Evolutionary conservation across 208 protist genomes (phyloP), one percentile per base, ranked within the genome.

Genomic region (Wallacemonas sp.): DNA sequence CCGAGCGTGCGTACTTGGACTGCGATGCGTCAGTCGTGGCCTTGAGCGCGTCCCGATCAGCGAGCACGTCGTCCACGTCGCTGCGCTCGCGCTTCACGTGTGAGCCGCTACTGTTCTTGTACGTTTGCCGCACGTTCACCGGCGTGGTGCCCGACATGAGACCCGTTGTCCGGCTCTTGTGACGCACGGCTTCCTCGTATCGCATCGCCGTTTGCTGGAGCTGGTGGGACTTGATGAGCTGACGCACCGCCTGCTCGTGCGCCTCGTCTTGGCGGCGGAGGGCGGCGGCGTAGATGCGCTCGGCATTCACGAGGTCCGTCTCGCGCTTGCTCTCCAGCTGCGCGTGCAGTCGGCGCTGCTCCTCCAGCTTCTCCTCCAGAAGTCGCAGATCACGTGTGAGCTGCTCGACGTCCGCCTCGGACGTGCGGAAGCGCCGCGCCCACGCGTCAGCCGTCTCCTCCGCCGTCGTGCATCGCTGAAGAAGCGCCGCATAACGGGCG

Each of bases 181-280:
- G 29, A 14, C 19, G 66, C 19, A 90, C 70, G 2, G 36, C 54
- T 5, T 68, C 65, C 55, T 87, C 78, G 48, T 74, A 90, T 29
- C 67, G 70, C 32, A 36, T 48, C 12, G 83, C 83, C 1, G 72
- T 70, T 41, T 55, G n/a, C 34, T 76, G 58, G 55, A 90, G 55
- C 38, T 86, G 74, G 19, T 76, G 76, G 2, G 80, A 73, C 43
- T 73, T 74, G 52, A 86, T 33, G 12, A 92, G 39, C 55, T 87
- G 70, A 24, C 67, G 63, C 48, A 92, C 61, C 14, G 76, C 66
- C 61, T 81, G 75, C 32, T 85, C 80, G 54, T 89, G 78, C 43
- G 75, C 62, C n/a, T 78, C 75, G 41, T 81, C 74, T 33, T 83
- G 81, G 24, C 72, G 68, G 2, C 57, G 63, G 29, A 92, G 34